Evolutionary conservation across 2,329 filamentous ascomycete genomes (phyloP).

Genomic region (Fusarium transvaalense): DNA sequence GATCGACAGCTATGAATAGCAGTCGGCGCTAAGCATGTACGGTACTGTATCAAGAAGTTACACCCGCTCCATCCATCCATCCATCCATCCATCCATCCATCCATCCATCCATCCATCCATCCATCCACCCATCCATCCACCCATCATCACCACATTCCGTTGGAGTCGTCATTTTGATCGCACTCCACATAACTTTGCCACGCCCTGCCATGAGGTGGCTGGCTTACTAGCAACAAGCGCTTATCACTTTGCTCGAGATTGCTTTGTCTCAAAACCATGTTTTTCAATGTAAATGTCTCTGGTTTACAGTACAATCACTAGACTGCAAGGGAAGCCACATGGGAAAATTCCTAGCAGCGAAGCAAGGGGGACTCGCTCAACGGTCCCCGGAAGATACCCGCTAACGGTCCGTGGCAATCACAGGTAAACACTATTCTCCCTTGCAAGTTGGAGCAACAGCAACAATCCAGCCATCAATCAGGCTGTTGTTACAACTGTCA

Average conservation of each 20-base stretch:
- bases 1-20: slow-evolving; percentile 40
- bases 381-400: slow-evolving; percentile 32
- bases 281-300: slow-evolving; percentile 21
- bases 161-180: slow-evolving; percentile 7
- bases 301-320: slow-evolving; percentile 6
- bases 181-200: slow-evolving; percentile 21
- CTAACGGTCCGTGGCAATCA: slow-evolving; percentile 33
- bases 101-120: no score
- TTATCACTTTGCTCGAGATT: slow-evolving; percentile 16
- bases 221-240: slow-evolving; percentile 1
- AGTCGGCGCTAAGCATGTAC: slow-evolving; percentile 28
- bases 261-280: slow-evolving; percentile 39
- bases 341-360: slow-evolving; percentile 25
- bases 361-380: slow-evolving; percentile 37
- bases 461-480: slow-evolving; percentile 6
- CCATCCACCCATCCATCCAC: no score
- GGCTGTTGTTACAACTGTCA: neutral
- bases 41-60: slow-evolving; percentile 20
- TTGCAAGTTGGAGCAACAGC: slow-evolving; percentile 9
- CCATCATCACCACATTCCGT: slow-evolving; percentile 37
- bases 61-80: slow-evolving; percentile 21
- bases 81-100: no score
- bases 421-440: slow-evolving; percentile 28
- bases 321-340: slow-evolving; percentile 35
- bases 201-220: slow-evolving; percentile 40